Evolutionary conservation across 495 filamentous ascomycete species (phyloP).

Genomic region (Xylaria cubensis): DNA sequence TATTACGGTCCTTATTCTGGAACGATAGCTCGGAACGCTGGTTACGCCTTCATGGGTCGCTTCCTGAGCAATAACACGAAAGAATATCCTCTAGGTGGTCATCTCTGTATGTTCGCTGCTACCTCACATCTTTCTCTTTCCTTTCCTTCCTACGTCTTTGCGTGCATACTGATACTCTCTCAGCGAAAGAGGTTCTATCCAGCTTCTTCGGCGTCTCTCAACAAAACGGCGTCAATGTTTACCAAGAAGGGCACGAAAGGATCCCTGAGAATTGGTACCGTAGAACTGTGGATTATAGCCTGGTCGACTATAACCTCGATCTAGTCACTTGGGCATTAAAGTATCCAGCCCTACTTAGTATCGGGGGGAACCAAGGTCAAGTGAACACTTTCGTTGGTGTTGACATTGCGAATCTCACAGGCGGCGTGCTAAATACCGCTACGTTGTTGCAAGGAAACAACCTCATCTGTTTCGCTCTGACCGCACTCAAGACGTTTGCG

Average conservation of each 20-base stretch:
- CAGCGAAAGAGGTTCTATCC: conserved; percentile 47
- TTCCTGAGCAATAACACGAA: conserved; percentile 57
- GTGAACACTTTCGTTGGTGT: conserved; percentile 63
- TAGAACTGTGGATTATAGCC: conserved; percentile 45
- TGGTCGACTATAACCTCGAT: conserved; percentile 50
- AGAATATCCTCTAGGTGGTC: conserved; percentile 54
- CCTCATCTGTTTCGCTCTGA: conserved; percentile 55
- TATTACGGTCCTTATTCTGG: conserved; percentile 60
- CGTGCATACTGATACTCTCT: conserved; percentile 27
- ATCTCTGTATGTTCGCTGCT: conserved; percentile 33
- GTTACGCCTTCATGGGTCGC: conserved; percentile 50
- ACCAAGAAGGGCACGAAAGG: conserved; percentile 56
- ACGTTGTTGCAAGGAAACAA: conserved; percentile 55
- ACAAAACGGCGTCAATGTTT: conserved; percentile 46
- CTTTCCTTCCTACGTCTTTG: background rate
- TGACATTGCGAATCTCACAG: conserved; percentile 55
- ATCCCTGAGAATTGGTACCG: conserved; percentile 70
- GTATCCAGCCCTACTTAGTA: conserved; percentile 38
- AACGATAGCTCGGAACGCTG: conserved; percentile 54
- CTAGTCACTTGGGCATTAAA: conserved; percentile 42
- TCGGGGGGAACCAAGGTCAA: conserved; percentile 65
- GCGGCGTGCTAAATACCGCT: conserved; percentile 53
- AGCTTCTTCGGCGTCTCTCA: conserved; percentile 55
- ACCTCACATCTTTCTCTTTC: background rate
- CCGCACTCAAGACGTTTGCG: conserved; percentile 49